Base-by-base conservation (phyloP, 768 basidiomycete species). In the Lentinus tigrinus region DNA sequence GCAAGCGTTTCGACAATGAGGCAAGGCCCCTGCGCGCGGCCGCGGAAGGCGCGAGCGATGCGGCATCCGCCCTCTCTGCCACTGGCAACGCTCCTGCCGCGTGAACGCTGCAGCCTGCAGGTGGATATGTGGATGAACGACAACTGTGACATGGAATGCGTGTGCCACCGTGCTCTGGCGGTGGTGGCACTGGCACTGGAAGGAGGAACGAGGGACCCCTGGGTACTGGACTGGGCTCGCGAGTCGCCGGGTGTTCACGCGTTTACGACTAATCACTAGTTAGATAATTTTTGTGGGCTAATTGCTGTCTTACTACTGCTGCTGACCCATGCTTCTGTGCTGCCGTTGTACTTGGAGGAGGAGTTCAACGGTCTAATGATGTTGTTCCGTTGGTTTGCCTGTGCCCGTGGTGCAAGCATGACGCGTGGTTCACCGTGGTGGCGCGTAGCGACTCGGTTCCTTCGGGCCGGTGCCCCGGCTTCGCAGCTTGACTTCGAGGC, bases 1-100 rank as follows among this genome's bases (percentile, higher is more conserved):
- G 73, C 49, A 89, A 85, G 70, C 78, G 89, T 21, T 90, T 91
- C 69, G 54, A 67, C 14, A 34, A 46, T 8, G 67, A 65, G 40
- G 54, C 67, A 31, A 54, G 61, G 56, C 62, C 62, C n/a, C 55
- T 61, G 43, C 51, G 43, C 23, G 59, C 48, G 17, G 24, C 43
- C 9, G 43, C 40, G 3, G 28, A 47, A 17, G 57, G 21, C 39
- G 37, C 46, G 36, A 48, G 47, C 24, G 57, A 21, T 4, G 47
- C 43, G 24, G 52, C 52, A 5, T 46, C 43, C 11, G 21, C 21
- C 4, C 21, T 23, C 23, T 46, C 43, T 24, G 21, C 43, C 13
- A 46, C 13, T 11, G 19, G 43, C 7, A 13, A 26, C 21, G 43
- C 4, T 23, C 10, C 13, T 24, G 21, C 21, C 13, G 21, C 8